Evolutionary conservation across 2,329 filamentous ascomycete genomes (phyloP).

Genomic region (Nothomitra cinnamomea): DNA sequence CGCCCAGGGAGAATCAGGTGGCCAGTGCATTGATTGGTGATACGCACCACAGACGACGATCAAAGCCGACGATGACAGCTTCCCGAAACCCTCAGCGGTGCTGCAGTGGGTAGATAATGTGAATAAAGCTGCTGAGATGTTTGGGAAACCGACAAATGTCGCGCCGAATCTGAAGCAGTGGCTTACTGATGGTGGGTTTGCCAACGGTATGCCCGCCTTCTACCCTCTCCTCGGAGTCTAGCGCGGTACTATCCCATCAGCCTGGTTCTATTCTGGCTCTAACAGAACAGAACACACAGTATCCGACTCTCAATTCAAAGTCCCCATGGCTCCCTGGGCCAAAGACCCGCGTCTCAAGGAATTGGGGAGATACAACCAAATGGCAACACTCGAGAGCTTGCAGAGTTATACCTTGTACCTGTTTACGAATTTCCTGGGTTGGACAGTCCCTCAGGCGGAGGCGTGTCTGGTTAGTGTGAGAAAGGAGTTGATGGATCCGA

Average conservation of each 20-base stretch:
- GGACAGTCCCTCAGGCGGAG: conserved; percentile 14
- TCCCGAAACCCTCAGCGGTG: conserved; percentile 13
- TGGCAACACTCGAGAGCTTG: conserved; percentile 3
- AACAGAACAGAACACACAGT: too few species aligned
- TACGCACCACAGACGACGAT: conserved; percentile 22
- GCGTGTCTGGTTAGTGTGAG: conserved; percentile 14
- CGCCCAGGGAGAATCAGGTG: too few species aligned
- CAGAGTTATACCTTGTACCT: conserved; percentile 13
- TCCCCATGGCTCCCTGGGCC: conserved; percentile 3
- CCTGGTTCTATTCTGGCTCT: too few species aligned
- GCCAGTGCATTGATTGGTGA: too few species aligned
- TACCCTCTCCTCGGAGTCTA: too few species aligned
- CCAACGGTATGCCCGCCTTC: conserved; percentile 16
- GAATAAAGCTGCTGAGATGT: conserved; percentile 17
- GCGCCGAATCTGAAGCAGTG: conserved; percentile 23
- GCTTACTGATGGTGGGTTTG: conserved; percentile 35
- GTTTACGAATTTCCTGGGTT: conserved; percentile 16
- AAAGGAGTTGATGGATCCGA: conserved; percentile 14
- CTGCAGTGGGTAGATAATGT: conserved; percentile 14
- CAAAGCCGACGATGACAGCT: conserved; percentile 26
- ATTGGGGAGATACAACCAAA: background rate
- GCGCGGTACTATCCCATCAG: too few species aligned
- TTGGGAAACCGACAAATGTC: conserved; percentile 21
- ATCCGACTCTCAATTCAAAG: background rate
- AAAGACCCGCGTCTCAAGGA: background rate